Conservation (phyloP, 805 yeast species). For the Metschnikowia matae region DNA sequence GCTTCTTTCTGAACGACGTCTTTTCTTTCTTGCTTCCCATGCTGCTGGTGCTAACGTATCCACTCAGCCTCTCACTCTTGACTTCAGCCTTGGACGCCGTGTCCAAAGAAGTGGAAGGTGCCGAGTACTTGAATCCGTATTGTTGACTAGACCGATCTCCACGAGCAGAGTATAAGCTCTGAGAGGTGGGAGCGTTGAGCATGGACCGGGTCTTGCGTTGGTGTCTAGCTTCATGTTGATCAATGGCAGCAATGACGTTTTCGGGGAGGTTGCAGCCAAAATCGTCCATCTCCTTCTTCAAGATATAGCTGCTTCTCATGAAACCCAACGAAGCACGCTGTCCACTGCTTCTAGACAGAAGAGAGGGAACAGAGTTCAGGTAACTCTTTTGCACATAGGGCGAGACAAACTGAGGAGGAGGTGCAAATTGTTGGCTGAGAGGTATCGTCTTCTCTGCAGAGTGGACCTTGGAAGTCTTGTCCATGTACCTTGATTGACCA, state of each 20-base stretch:
- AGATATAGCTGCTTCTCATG: slow-evolving; percentile 40
- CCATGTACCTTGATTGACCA: slow-evolving; percentile 12
- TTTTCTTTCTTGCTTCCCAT: slow-evolving; percentile 1
- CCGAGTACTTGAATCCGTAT: background rate
- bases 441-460: slow-evolving; percentile 12
- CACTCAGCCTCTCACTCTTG: background rate
- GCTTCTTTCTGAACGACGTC: slow-evolving; percentile 12
- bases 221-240: slow-evolving; percentile 1
- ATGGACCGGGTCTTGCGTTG: background rate
- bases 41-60: background rate
- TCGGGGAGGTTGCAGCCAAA: slow-evolving; percentile 31
- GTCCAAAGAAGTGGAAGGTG: background rate
- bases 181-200: slow-evolving; percentile 1
- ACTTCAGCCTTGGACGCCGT: background rate
- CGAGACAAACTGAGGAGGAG: slow-evolving; percentile 2
- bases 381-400: slow-evolving; percentile 11
- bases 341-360: slow-evolving; percentile 8
- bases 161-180: slow-evolving; percentile 1
- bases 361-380: slow-evolving; percentile 16
- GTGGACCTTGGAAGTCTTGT: slow-evolving; percentile 9
- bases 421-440: slow-evolving; percentile 5
- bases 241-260: slow-evolving; percentile 18
- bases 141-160: background rate
- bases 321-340: slow-evolving; percentile 39
- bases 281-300: slow-evolving; percentile 38